Percentiles rank a stretch among this genome's conserved stretches.
Conservation (phyloP, 345 rosid genomes). For the Camelina hispida region DNA sequence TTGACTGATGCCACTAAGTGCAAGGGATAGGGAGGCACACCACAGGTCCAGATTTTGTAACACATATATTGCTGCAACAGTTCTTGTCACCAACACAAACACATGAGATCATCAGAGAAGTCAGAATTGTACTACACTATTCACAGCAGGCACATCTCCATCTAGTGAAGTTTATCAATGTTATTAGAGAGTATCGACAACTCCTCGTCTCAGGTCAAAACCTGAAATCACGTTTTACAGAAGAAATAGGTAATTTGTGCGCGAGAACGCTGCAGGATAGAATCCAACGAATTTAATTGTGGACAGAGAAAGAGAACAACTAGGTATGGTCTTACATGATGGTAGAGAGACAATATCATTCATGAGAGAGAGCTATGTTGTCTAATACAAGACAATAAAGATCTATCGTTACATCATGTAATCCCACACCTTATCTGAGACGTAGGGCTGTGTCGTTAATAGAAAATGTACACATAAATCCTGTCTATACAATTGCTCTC, state of each 20-base stretch:
- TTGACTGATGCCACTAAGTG: conserved; percentile 27
- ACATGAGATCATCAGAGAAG: conserved; percentile 22
- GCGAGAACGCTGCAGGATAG: not conserved
- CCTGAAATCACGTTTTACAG: conserved; percentile 16
- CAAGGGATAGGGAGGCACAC: conserved; percentile 35
- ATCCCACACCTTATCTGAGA: conserved; percentile 31
- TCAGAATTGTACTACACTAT: conserved; percentile 20
- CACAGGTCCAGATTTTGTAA: conserved; percentile 21
- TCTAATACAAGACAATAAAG: conserved; percentile 35
- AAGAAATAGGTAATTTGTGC: not conserved
- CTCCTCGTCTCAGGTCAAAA: conserved; percentile 25
- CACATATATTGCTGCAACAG: conserved; percentile 20
- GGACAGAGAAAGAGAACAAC: conserved; percentile 9
- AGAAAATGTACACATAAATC: conserved; percentile 29
- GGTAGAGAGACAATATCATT: conserved; percentile 15
- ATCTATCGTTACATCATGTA: conserved; percentile 27
- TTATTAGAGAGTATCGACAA: conserved; percentile 10
- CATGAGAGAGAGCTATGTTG: conserved; percentile 25
- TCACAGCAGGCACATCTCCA: conserved; percentile 15
- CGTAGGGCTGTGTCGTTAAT: conserved; percentile 26
- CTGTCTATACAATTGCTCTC: conserved; percentile 31
- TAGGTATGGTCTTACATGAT: conserved; percentile 37
- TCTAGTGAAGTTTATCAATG: conserved; percentile 11
- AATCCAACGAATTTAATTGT: conserved; percentile 19
- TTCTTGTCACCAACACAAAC: conserved; percentile 5